Evolutionary conservation across 345 rosid species (phyloP).

Genomic region (Citrus maxima): DNA sequence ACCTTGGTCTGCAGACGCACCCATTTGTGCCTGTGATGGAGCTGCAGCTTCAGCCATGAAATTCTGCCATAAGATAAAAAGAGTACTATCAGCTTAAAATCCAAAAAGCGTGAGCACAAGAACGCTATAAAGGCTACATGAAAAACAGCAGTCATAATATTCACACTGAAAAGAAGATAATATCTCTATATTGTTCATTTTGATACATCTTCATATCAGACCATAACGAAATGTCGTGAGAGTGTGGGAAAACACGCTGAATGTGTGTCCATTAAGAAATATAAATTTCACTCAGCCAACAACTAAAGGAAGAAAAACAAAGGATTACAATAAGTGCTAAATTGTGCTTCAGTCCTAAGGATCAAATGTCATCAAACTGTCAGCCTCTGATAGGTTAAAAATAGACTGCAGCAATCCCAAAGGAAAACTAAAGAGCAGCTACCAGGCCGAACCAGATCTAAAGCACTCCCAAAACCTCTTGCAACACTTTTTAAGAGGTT

Average conservation of each 20-base stretch:
- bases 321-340: neutral
- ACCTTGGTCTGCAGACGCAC: conserved; percentile 68
- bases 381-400: neutral
- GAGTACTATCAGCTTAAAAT: conserved; percentile 7
- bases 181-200: too few relatives aligned
- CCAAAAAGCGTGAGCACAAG: neutral
- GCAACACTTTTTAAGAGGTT: too few relatives aligned
- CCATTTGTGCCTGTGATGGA: conserved; percentile 50
- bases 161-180: neutral
- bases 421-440: neutral
- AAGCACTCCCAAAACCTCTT: too few relatives aligned
- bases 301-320: neutral
- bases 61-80: conserved; percentile 51
- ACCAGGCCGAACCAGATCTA: too few relatives aligned
- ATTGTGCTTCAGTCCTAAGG: neutral
- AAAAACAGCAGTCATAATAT: neutral
- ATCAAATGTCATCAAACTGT: neutral
- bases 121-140: neutral
- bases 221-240: neutral
- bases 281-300: neutral
- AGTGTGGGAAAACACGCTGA: neutral
- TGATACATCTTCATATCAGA: neutral
- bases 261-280: neutral
- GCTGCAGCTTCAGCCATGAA: conserved; percentile 93
- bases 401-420: neutral